Percentiles rank a stretch among this genome's conserved stretches.
phyloP scores from a whole-genome alignment of 306 rosid genomes.

The Trifolium dubium region DNA sequence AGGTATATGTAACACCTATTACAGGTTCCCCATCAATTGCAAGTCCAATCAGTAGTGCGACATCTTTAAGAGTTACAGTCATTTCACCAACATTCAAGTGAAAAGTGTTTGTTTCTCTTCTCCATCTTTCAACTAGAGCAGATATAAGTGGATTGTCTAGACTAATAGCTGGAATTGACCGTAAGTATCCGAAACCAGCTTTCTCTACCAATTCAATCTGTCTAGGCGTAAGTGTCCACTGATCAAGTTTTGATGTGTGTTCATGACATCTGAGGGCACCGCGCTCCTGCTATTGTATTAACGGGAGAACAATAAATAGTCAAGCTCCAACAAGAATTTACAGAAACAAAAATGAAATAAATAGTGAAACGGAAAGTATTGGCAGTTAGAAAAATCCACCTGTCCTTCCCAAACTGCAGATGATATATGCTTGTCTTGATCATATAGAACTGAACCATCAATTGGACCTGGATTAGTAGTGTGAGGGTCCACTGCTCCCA shows the following conservation, averaged over 20 bases:
- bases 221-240: conserved; percentile 76
- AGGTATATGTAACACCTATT: conserved; percentile 84
- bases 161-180: conserved; percentile 95
- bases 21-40: conserved; percentile 97
- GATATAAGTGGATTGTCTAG: conserved; percentile 97
- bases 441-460: conserved; percentile 87
- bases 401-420: conserved; percentile 99
- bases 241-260: conserved; percentile 97
- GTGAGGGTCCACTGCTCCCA: conserved; percentile 66
- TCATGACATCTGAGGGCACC: conserved; percentile 99
- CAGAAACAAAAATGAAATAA: background rate
- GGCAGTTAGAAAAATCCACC: conserved; percentile 57
- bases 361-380: conserved; percentile 22
- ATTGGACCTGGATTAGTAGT: conserved; percentile 94
- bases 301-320: conserved; percentile 19
- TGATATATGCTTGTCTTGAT: conserved; percentile 98
- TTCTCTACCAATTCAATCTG: conserved; percentile 83
- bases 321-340: conserved; percentile 6
- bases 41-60: conserved; percentile 87
- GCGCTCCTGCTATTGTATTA: conserved; percentile 73
- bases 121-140: conserved; percentile 98
- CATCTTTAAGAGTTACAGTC: conserved; percentile 93
- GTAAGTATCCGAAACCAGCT: conserved; percentile 90
- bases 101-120: conserved; percentile 97
- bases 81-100: conserved; percentile 97